Evolutionary conservation across 257 asterid genomes (phyloP).

Genomic region (Solanum appendiculatum): DNA sequence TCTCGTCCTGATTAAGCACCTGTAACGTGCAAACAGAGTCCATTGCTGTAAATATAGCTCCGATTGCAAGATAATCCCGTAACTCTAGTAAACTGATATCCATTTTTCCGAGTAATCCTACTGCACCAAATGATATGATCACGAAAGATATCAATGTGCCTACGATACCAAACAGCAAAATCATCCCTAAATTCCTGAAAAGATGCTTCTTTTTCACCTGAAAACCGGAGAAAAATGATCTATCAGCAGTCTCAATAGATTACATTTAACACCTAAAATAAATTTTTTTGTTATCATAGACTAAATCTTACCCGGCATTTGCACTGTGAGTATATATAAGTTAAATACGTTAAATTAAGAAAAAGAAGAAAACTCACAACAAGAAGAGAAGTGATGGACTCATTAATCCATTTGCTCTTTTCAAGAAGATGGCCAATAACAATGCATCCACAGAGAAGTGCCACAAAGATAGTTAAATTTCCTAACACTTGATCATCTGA

Average conservation of each 20-base stretch:
- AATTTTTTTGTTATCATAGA: no score
- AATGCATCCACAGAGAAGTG: constrained; percentile 35
- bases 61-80: no score
- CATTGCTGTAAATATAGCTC: no score
- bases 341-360: background rate
- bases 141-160: constrained; percentile 71
- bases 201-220: constrained; percentile 69
- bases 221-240: constrained; percentile 34
- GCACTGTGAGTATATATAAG: background rate
- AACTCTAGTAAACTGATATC: constrained; percentile 35
- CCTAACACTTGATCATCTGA: constrained; percentile 12
- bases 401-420: constrained; percentile 54
- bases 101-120: constrained; percentile 26
- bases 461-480: constrained; percentile 29
- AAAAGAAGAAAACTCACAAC: constrained; percentile 33
- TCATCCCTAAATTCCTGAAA: constrained; percentile 49
- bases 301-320: constrained; percentile 49
- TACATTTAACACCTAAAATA: no score
- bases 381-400: constrained; percentile 39
- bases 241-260: background rate
- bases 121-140: constrained; percentile 54
- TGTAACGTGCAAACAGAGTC: no score
- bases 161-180: constrained; percentile 54
- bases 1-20: no score
- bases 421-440: constrained; percentile 53